Base-by-base conservation (phyloP, 768 basidiomycete species). In the Punctularia strigosozonata region DNA sequence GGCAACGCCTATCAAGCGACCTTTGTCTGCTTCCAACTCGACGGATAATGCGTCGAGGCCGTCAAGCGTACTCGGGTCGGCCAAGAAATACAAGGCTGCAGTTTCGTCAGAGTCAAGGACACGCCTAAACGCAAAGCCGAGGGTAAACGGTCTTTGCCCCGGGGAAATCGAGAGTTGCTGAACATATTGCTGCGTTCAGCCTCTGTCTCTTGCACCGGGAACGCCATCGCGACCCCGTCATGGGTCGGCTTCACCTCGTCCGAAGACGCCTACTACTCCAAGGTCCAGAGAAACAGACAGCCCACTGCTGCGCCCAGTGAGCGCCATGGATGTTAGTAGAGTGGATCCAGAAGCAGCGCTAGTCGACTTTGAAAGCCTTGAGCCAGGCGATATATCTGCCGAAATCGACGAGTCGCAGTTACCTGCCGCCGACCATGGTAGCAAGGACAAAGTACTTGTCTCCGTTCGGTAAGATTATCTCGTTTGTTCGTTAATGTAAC, bases 361-460 rank as follows among this genome's bases (percentile, higher is more conserved):
- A 7, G 76, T 89, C 5, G 85, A 89, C 54, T 81, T 62, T 45
- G 68, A 81, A 52, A 82, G 63, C 2, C 71, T 89, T 2, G 84
- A 85, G 30, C 63, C 69, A 4, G 69, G 69, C 0, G 84, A 88
- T 51, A 48, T 84, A 6, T 83, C 77, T 7, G 79, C 58, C 0
- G 80, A 80, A 38, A 63, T 84, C 2, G 84, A 85, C 39, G 75
- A 77, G 39, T 63, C 64, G 14, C 63, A 68, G 62, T 50, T 76
- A n/a, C 51, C 55, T 1, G 55, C 59, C 1, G 54, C 55, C 12
- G 68, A 77, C 37, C 72, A 77, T 43, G 77, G 80, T n/a, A 75
- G 71, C 37, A 74, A 84, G 39, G 85, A 88, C 55, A 88, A 89
- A 54, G 87, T 88, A 32, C 76, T 89, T 56, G 86, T 89, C 17